Percentiles rank a stretch among this genome's conserved stretches.
Evolutionary conservation across 495 filamentous ascomycete genomes (phyloP).

Genomic region (Penicilliopsis zonata): DNA sequence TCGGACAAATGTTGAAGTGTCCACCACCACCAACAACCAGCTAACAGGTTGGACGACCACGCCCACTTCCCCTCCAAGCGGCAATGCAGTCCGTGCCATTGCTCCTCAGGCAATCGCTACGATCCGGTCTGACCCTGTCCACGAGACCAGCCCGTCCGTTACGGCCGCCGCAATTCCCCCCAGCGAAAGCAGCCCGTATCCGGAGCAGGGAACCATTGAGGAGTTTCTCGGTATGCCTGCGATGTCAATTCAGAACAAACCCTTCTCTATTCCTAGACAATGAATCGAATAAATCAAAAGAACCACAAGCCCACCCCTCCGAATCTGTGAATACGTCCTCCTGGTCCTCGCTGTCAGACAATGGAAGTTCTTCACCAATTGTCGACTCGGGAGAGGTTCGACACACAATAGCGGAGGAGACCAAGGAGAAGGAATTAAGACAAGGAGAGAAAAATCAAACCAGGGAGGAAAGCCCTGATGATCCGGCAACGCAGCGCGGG

Average conservation of each 20-base stretch:
- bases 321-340: no score
- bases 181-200: conserved; percentile 11
- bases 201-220: conserved; percentile 10
- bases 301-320: conserved; percentile 7
- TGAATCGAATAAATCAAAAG: conserved; percentile 13
- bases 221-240: conserved; percentile 25
- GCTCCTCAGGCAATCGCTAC: conserved; percentile 27
- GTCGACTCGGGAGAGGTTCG: no score
- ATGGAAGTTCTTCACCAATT: no score
- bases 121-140: conserved; percentile 15
- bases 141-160: conserved; percentile 9
- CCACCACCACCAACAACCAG: conserved; percentile 5
- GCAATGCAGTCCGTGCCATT: conserved; percentile 35
- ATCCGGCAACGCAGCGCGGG: conserved; percentile 6
- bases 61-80: conserved; percentile 6
- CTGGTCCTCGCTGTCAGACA: no score
- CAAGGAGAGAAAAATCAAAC: conserved; percentile 4
- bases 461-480: conserved; percentile 1
- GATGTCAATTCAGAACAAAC: conserved; percentile 26
- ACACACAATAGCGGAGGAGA: conserved; percentile 2
- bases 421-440: conserved; percentile 2
- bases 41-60: conserved; percentile 4
- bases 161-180: conserved; percentile 6
- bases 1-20: neutral
- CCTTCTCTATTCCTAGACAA: conserved; percentile 10